Percentiles rank a stretch among this genome's conserved stretches.
These are phyloP conservation scores for Trichoderma simmonsii DNA, from an alignment of 2,329 filamentous ascomycete species.

Conservation along the genomic window DNA sequence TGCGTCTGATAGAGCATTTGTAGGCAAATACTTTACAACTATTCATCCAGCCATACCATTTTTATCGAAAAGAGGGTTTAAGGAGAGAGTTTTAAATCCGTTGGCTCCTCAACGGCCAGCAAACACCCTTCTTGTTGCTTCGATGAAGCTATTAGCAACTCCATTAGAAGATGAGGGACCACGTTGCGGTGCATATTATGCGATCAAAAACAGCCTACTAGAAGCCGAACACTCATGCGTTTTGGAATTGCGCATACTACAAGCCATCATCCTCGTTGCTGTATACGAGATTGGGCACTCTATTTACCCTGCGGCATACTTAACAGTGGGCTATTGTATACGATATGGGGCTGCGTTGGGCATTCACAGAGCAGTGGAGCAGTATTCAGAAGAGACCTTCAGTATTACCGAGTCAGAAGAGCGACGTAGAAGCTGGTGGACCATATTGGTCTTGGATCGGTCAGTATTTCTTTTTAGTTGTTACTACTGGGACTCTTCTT, in stretches of 20 bases:
- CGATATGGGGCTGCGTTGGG: background rate
- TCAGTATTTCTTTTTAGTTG: background rate
- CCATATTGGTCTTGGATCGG: background rate
- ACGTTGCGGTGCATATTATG: background rate
- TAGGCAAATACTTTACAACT: background rate
- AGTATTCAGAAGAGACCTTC: background rate
- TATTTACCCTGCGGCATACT: background rate
- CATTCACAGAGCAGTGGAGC: background rate
- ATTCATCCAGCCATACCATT: background rate
- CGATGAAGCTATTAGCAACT: background rate
- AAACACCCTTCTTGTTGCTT: background rate
- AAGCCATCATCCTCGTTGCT: background rate
- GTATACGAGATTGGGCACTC: background rate
- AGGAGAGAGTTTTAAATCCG: background rate
- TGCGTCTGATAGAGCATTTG: background rate
- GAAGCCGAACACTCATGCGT: background rate
- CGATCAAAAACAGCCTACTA: background rate
- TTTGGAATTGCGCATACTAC: background rate
- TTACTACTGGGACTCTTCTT: background rate
- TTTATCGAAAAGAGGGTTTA: background rate
- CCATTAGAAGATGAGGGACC: background rate
- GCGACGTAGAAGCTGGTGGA: constrained; percentile 1
- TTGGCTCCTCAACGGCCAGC: background rate
- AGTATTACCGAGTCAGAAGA: background rate
- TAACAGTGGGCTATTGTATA: background rate